Base-by-base conservation (phyloP, 2,329 filamentous ascomycete species). In the Colletotrichum cuscutae region DNA sequence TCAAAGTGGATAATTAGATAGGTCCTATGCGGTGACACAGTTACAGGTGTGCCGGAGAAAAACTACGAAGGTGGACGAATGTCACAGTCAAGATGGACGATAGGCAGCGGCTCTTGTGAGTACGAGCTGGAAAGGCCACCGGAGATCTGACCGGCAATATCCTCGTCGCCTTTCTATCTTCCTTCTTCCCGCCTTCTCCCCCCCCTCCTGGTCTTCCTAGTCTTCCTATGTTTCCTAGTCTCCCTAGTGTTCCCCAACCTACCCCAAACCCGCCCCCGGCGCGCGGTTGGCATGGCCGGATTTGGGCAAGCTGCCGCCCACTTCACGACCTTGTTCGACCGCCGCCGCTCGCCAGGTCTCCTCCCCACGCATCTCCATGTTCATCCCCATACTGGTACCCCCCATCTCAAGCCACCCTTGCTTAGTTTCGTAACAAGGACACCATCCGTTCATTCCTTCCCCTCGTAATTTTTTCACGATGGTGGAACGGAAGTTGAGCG, bases 341-440 rank as follows among this genome's bases (percentile, higher is more conserved):
- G 13, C 12, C 61, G 22, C 28, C 22, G 58, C 57, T 61, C 65
- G 66, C 60, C 52, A 28, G 13, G 46, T 35, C 30, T 32, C 26
- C 65, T 72, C 70, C 70, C 65, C 65, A 70, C 70, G 66, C 54
- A 64, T 65, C 59, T 72, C 70, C 70, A 72, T 70, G 70, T 60
- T 56, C 60, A 70, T 65, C 70, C 66, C 70, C 66, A 72, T 70
- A 57, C 46, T 8, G 37, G 37, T 42, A 42, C 12, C 37, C 53
- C 26, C 64, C 56, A 49, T 60, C 60, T 32, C 70, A 13, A 52
- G 59, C 42, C 32, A 72, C 56, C 70, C 70, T 49, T 69, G 66
- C 24, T 54, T 65, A 64, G 60, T 37, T 49, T 72, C 46, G 54
- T 56, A 52, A 37, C 66, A 54, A 35, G 60, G 66, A 49, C 26